Evolutionary conservation across 176 grass and related monocot species (phyloP), one percentile per base, ranked within the genome.

Genomic region (Cenchrus purpureus): DNA sequence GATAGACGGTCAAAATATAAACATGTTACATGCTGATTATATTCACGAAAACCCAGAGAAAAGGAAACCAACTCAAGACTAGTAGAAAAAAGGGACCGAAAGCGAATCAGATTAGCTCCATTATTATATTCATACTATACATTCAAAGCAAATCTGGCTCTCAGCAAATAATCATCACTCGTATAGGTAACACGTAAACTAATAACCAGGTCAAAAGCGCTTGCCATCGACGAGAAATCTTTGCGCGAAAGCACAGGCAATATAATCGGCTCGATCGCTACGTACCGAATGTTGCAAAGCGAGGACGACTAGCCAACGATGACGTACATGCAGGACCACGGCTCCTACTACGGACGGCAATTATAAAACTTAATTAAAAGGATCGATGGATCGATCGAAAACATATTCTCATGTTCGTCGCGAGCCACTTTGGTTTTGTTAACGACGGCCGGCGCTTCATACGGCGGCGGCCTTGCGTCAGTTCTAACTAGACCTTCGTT

Each of bases 401-500:
- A 2, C 37, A 40, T 40, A 40, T 32, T 32, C 31, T 32, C 31
- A 32, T 32, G 31, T 32, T 32, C 31, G 31, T 32, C 31, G 31
- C 31, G n/a, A 31, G 20, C 3, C 28, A 42, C 51, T 52, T 83
- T 68, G 45, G 43, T 51, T 51, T 79, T 83, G 43, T 61, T 78
- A 67, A 67, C 65, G 46, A 78, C 65, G 73, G 57, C 28, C 65
- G 73, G 58, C 40, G 49, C 73, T 82, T 62, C 54, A 62, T 53
- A 81, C 12, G 62, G 42, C 5, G 4, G 5, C 8, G 5, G 49
- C 49, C 11, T 71, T 51, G 83, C 56, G 71, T 67, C 50, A 52
- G 73, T 73, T 90, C 84, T 19, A 65, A 90, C 84, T 51, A 73
- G 84, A 86, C 83, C 84, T 86, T 90, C 37, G 37, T 86, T 90